Conservation (phyloP, 768 basidiomycete genomes). For the Boletus reticuloceps region DNA sequence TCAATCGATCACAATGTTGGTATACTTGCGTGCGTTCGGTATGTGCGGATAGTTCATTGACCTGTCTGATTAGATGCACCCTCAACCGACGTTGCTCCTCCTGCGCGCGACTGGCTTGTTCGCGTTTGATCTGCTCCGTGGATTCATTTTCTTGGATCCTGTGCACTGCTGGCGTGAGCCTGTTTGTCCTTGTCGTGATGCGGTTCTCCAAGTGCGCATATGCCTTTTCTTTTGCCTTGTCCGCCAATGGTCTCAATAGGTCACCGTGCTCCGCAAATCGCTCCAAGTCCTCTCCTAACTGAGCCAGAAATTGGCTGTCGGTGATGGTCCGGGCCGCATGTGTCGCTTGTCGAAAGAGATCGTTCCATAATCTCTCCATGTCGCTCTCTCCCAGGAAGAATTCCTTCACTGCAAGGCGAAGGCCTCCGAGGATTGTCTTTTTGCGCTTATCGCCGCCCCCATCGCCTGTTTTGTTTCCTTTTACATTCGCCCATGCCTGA, state of each 20-base stretch:
- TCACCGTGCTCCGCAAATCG: neutral
- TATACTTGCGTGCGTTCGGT: neutral
- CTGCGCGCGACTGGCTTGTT: neutral
- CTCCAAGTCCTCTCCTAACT: neutral
- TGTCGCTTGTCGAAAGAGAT: neutral
- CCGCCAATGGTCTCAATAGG: neutral
- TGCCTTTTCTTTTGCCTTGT: neutral
- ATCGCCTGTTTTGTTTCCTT: neutral
- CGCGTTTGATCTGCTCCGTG: neutral
- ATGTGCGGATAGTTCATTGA: slow-evolving; percentile 16
- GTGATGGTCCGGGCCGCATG: neutral
- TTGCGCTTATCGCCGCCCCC: no score
- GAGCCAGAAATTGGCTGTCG: neutral
- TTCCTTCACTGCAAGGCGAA: neutral
- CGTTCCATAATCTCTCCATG: neutral
- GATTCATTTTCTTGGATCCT: slow-evolving; percentile 6
- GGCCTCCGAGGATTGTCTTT: neutral
- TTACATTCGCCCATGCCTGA: neutral
- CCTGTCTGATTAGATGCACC: slow-evolving; percentile 11
- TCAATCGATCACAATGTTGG: neutral
- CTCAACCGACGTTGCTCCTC: slow-evolving; percentile 13
- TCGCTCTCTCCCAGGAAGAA: neutral
- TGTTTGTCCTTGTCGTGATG: slow-evolving; percentile 7
- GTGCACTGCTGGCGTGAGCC: slow-evolving; percentile 5
- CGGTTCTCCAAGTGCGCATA: neutral